Conservation (phyloP, 2,329 filamentous ascomycete genomes). For the Fusarium sp. region DNA sequence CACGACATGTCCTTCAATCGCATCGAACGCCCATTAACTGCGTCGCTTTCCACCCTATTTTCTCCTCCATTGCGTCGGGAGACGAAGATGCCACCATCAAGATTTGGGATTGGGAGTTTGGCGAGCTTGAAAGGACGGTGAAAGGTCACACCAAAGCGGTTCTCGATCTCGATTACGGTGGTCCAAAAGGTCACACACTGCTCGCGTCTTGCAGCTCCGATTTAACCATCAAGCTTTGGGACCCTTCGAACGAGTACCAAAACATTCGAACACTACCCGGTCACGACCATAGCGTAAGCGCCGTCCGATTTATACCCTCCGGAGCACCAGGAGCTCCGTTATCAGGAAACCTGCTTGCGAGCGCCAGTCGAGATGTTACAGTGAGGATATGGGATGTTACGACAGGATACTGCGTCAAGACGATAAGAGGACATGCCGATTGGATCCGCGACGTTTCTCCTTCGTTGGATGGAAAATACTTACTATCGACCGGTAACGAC, state of each 20-base stretch:
- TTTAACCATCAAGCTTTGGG: slow-evolving; percentile 94
- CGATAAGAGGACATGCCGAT: slow-evolving; percentile 84
- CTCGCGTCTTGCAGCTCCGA: slow-evolving; percentile 82
- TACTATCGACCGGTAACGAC: slow-evolving; percentile 86
- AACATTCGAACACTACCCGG: slow-evolving; percentile 92
- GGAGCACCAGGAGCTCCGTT: slow-evolving; percentile 80
- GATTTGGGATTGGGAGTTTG: slow-evolving; percentile 96
- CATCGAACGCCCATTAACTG: slow-evolving; percentile 78
- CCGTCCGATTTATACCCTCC: slow-evolving; percentile 87
- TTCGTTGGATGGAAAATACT: slow-evolving; percentile 83
- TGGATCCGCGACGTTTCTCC: slow-evolving; percentile 93
- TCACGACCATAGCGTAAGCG: slow-evolving; percentile 91
- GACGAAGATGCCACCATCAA: slow-evolving; percentile 96
- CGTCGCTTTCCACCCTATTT: slow-evolving; percentile 91
- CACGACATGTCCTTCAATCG: slow-evolving; percentile 84
- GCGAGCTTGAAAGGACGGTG: slow-evolving; percentile 88
- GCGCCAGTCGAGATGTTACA: slow-evolving; percentile 85
- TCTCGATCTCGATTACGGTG: slow-evolving; percentile 89
- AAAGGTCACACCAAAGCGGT: slow-evolving; percentile 94
- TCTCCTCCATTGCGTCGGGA: slow-evolving; percentile 88
- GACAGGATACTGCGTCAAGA: slow-evolving; percentile 92
- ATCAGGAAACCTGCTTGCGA: slow-evolving; percentile 87
- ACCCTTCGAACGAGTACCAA: slow-evolving; percentile 91
- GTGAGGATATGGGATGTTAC: slow-evolving; percentile 92
- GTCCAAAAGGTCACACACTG: slow-evolving; percentile 70